Evolutionary conservation across 768 basidiomycete genomes (phyloP).

Genomic region (Leucosporidium creatinivorum): DNA sequence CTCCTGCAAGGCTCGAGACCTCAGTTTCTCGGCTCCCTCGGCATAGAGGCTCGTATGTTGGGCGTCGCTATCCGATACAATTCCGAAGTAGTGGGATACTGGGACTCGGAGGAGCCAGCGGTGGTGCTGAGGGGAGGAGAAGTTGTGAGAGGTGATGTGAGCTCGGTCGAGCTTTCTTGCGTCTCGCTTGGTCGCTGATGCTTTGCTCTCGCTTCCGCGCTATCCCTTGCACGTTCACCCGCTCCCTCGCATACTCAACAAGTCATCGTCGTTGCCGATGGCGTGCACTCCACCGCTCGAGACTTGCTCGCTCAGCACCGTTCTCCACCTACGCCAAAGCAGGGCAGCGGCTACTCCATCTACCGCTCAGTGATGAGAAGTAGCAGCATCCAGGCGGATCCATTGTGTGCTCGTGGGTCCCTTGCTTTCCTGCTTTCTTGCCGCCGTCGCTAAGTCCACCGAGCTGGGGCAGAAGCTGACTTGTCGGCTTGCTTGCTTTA

Average conservation of each 20-base stretch:
- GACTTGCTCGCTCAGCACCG: no score
- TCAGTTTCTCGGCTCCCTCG: conserved; percentile 19
- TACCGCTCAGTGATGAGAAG: conserved; percentile 6
- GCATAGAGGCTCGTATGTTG: conserved; percentile 21
- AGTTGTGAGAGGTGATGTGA: conserved; percentile 4
- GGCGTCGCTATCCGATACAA: conserved; percentile 17
- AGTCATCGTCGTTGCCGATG: conserved; percentile 25
- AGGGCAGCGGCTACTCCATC: conserved; percentile 20
- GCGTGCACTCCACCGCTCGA: conserved; percentile 13
- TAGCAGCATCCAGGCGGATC: background rate
- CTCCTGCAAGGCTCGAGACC: conserved; percentile 17
- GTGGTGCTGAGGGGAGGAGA: conserved; percentile 7
- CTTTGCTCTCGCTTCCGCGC: no score
- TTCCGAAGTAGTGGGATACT: conserved; percentile 2
- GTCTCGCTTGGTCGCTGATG: no score
- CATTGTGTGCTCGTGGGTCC: conserved; percentile 8
- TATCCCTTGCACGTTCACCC: background rate
- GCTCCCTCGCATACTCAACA: background rate
- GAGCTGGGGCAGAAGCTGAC: background rate
- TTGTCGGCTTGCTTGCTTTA: no score
- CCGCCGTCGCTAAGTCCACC: no score
- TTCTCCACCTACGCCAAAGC: no score
- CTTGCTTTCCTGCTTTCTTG: background rate
- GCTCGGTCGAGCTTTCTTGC: background rate
- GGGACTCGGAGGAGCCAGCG: conserved; percentile 11